These are phyloP conservation scores for Trypanosoma mega DNA, from an alignment of 208 protist species.

Conservation along the genomic window DNA sequence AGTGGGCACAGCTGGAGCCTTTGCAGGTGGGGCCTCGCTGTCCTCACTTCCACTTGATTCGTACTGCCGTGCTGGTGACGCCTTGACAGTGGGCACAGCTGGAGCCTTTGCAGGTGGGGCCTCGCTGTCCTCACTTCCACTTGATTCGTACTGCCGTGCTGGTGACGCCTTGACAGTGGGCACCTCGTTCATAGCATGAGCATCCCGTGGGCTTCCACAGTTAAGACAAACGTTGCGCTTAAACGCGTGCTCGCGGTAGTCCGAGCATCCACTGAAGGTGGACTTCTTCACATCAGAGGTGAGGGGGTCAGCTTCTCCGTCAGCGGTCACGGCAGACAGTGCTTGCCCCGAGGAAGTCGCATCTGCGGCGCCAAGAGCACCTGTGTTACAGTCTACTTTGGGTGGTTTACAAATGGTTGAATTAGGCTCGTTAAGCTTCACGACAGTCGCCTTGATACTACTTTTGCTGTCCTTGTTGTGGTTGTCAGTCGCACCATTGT, in stretches of 20 bases:
- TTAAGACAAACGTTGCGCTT: not conserved
- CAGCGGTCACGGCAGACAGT: not conserved
- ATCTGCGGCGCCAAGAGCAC: not conserved
- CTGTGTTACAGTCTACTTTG: not conserved
- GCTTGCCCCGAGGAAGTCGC: not conserved
- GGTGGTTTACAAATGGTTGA: no score
- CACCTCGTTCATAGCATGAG: no score
- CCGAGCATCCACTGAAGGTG: not conserved
- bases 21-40: not conserved
- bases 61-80: not conserved
- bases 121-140: not conserved
- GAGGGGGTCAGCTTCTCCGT: not conserved
- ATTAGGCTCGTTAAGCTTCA: no score
- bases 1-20: not conserved
- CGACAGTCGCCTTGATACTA: no score
- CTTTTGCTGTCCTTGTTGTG: no score
- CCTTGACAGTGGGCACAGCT: not conserved
- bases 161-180: not conserved
- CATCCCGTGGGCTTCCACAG: not conserved
- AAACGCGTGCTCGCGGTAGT: conserved; percentile 8
- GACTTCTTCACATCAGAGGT: not conserved
- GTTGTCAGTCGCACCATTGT: no score
- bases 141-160: not conserved
- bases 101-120: not conserved
- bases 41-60: not conserved